Evolutionary conservation across 1,284 basidiomycete species (phyloP), one percentile per base, ranked within the genome.

Genomic region (Chalciporus sp.): DNA sequence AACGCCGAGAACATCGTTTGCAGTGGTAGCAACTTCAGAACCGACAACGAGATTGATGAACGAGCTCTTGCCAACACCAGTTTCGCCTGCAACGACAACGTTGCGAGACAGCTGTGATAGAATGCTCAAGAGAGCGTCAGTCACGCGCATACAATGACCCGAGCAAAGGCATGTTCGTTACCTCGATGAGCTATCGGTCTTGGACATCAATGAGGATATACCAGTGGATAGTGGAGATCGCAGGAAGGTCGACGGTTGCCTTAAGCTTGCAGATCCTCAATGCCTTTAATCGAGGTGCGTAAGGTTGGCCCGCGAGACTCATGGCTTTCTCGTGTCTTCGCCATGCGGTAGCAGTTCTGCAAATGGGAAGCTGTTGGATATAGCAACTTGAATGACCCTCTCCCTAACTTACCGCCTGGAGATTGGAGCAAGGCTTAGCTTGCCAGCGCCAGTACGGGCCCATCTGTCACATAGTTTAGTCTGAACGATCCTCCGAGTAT

Each of bases 41-140:
- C 57, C 67, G 7, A 48, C 48, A 26, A 66, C 35, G 31, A 66
- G 64, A 9, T 66, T 66, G 49, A 66, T 69, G 10, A 69, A 64
- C 7, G 64, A 68, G 35, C 65, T 67, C 56, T 65, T 65, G 1
- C 63, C 66, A 10, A 67, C 66, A 42, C 63, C 64, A 0, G 66
- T 67, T 47, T 69, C 67, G 17, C 64, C 64, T 11, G 51, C 56
- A 47, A 66, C 39, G 47, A 66, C 57, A 40, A 66, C 47, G 35
- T 66, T 69, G 47, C 64, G 64, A 19, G 53, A 47, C 11, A 61
- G 53, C n/a, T 45, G 23, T 2, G 42, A 19, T 35, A 37, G 14
- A 17, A 28, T 8, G 19, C 55, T 56, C 17, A 8, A 39, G 33
- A 4, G 9, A 2, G 19, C 8, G 33, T 60, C 16, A 59, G 35